Conservation (phyloP, 75 land plant species). For the Cryptomeria japonica region DNA sequence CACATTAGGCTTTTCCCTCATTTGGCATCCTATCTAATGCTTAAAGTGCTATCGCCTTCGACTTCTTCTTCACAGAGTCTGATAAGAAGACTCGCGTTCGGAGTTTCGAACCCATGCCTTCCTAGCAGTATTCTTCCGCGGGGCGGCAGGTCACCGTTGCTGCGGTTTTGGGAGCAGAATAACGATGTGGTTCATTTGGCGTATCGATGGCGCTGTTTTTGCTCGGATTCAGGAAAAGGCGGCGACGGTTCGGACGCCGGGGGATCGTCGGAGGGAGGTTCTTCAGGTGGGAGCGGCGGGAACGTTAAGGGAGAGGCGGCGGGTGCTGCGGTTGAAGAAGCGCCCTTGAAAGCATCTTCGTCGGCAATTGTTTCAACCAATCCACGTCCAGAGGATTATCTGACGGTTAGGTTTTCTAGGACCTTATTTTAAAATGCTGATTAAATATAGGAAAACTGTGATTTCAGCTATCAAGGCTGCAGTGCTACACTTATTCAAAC, state of each 20-base stretch:
- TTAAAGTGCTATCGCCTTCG: background rate
- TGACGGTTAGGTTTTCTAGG: conserved; percentile 34
- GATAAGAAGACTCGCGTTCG: background rate
- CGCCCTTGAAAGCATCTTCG: conserved; percentile 26
- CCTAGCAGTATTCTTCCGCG: background rate
- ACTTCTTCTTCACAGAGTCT: conserved; percentile 1
- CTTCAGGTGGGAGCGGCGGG: background rate
- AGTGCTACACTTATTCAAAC: background rate
- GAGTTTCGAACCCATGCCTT: background rate
- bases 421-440: background rate
- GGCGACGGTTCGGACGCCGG: conserved; percentile 41
- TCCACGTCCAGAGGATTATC: conserved; percentile 67
- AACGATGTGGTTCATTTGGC: background rate
- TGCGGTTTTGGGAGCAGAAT: conserved; percentile 7
- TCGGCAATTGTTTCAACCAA: conserved; percentile 64
- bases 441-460: background rate
- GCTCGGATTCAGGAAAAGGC: background rate
- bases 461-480: background rate
- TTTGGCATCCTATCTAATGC: background rate
- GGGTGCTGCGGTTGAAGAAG: conserved; percentile 29
- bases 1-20: background rate
- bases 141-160: background rate
- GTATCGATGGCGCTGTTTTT: background rate
- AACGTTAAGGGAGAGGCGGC: conserved; percentile 25
- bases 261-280: conserved; percentile 14